Evolutionary conservation across 768 basidiomycete genomes (phyloP).

Genomic region (Roridomyces roridus): DNA sequence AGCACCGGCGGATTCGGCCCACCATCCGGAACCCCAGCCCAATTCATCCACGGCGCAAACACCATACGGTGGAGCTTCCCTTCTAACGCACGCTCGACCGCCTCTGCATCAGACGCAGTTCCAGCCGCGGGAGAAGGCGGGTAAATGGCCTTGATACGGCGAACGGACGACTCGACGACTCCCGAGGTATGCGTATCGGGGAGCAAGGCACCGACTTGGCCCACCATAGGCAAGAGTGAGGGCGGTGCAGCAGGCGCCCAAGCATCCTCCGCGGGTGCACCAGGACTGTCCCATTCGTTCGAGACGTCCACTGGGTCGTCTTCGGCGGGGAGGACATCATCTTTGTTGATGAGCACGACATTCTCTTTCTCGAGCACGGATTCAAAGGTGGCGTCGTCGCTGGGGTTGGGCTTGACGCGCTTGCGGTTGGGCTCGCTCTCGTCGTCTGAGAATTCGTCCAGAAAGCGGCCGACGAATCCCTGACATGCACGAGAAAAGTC

Average conservation of each 20-base stretch:
- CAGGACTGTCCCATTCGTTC: not conserved
- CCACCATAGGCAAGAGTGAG: not conserved
- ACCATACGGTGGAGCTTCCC: not conserved
- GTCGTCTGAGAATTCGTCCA: not conserved
- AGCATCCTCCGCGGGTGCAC: not conserved
- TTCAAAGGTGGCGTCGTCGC: not conserved
- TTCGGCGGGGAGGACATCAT: too few species aligned
- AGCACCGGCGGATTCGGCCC: too few species aligned
- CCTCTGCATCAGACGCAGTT: not conserved
- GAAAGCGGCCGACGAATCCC: not conserved
- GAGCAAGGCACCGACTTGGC: not conserved
- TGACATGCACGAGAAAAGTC: not conserved
- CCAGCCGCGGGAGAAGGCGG: not conserved
- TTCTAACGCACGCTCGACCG: not conserved
- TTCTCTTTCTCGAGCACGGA: not conserved
- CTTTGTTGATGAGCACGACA: too few species aligned
- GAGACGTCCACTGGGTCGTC: too few species aligned
- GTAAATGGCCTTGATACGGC: not conserved
- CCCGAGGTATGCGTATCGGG: not conserved
- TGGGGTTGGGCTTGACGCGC: constrained; percentile 10
- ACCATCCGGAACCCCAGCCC: too few species aligned
- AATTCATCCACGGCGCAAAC: not conserved
- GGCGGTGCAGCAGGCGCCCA: not conserved
- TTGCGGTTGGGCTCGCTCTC: constrained; percentile 17
- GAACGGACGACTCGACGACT: not conserved